Evolutionary conservation across 768 basidiomycete genomes (phyloP).

Genomic region (Cystofilobasidium macerans): DNA sequence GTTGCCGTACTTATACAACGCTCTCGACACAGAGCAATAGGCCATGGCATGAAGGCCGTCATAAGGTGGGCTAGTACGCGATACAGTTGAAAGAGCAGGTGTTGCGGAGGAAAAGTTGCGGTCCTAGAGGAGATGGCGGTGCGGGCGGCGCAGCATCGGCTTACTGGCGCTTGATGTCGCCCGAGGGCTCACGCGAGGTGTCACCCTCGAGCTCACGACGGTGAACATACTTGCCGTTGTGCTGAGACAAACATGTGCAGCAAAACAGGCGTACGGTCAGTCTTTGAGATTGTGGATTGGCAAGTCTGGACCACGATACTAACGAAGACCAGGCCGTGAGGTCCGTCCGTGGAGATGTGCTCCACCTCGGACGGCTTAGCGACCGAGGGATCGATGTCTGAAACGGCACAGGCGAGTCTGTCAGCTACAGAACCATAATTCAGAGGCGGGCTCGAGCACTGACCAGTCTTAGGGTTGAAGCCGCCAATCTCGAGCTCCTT

Average conservation of each 20-base stretch:
- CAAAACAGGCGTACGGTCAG: too few species aligned
- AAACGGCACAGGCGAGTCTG: neutral
- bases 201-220: conserved; percentile 32
- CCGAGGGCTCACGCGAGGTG: neutral
- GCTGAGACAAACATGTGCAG: too few species aligned
- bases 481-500: conserved; percentile 27
- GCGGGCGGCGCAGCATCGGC: too few species aligned
- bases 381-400: conserved; percentile 1
- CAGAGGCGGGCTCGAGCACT: neutral
- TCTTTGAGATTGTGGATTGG: too few species aligned
- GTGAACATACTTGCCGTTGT: conserved; percentile 34
- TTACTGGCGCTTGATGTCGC: too few species aligned
- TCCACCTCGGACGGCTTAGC: conserved; percentile 30
- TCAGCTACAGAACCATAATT: too few species aligned
- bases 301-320: too few species aligned
- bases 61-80: neutral
- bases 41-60: neutral
- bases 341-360: conserved; percentile 34
- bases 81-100: neutral
- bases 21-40: too few species aligned
- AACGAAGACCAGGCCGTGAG: conserved; percentile 34
- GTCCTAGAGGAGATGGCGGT: too few species aligned
- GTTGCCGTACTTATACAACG: too few species aligned
- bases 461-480: conserved; percentile 27
- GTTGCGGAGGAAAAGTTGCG: neutral